These are phyloP conservation scores for Isatis tinctoria DNA, from an alignment of 345 rosid species.

Conservation along the genomic window DNA sequence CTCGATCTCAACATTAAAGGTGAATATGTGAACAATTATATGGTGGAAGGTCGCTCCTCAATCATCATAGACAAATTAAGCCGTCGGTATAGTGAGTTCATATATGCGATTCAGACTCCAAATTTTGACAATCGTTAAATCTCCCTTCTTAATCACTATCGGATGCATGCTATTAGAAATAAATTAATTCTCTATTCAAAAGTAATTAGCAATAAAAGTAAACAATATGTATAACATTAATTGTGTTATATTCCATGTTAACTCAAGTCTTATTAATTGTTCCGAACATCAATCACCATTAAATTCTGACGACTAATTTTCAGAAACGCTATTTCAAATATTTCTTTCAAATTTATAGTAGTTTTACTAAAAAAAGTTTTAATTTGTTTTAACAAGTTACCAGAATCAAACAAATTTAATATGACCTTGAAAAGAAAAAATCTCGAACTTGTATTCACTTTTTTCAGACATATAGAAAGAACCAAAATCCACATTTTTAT, in stretches of 20 bases:
- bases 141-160: not conserved
- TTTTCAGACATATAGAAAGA: not conserved
- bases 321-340: too few relatives aligned
- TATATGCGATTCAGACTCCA: not conserved
- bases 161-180: not conserved
- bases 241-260: not conserved
- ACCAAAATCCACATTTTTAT: not conserved
- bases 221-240: not conserved
- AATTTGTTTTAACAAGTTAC: not conserved
- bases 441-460: not conserved
- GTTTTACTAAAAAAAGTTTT: too few relatives aligned
- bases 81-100: not conserved
- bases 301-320: too few relatives aligned
- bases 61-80: not conserved
- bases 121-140: not conserved
- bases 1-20: not conserved
- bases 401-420: not conserved
- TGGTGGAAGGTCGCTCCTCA: slow-evolving; percentile 18
- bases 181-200: not conserved
- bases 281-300: too few relatives aligned
- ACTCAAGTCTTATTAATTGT: not conserved
- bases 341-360: too few relatives aligned
- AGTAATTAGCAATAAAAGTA: not conserved
- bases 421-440: not conserved
- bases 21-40: not conserved